phyloP scores from a whole-genome alignment of 2,329 filamentous ascomycete genomes.

The Botrytis elliptica region DNA sequence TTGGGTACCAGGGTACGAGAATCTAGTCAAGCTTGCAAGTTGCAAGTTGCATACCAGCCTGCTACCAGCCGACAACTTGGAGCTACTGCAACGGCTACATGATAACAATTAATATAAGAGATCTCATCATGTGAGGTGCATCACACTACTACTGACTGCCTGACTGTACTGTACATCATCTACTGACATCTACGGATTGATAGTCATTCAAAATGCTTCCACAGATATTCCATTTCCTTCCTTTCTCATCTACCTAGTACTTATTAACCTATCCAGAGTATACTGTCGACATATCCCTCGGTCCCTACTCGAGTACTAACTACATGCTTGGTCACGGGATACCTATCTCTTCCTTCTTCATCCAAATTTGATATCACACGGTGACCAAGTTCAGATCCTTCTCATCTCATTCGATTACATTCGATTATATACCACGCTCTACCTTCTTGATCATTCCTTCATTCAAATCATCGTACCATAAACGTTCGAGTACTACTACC shows the following conservation, averaged over 20 bases:
- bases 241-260: no score
- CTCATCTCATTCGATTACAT: no score
- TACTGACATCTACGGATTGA: not conserved
- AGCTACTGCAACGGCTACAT: not conserved
- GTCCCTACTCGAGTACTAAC: no score
- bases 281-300: no score
- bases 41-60: not conserved
- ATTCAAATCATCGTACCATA: not conserved
- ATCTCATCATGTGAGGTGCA: not conserved
- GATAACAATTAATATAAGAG: not conserved
- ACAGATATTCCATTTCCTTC: not conserved
- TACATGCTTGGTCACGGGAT: no score
- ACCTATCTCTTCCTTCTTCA: not conserved
- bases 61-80: no score
- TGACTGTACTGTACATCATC: no score
- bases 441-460: no score
- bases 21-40: no score
- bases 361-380: not conserved
- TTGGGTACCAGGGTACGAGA: not conserved
- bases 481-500: not conserved
- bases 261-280: no score
- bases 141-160: not conserved
- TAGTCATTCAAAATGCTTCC: not conserved
- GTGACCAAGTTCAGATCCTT: no score
- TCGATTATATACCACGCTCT: no score